A percentile compares a stretch with the other conserved stretches of the same genome.
phyloP scores from a whole-genome alignment of 257 asterid genomes.

The Ophiorrhiza pumila region DNA sequence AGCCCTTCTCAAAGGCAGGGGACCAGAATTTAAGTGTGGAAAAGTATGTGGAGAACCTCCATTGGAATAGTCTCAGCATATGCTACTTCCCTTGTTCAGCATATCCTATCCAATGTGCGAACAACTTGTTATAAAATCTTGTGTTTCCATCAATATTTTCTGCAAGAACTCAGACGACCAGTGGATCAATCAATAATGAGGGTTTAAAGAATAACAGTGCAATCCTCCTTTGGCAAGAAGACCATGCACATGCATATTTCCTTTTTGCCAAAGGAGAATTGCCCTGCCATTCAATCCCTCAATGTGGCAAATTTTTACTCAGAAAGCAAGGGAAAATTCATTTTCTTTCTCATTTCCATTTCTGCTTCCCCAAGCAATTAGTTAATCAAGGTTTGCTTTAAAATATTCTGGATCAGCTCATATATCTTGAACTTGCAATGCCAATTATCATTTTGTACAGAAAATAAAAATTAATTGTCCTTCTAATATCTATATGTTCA shows the following conservation, averaged over 20 bases:
- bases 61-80: slow-evolving; percentile 20
- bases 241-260: slow-evolving; percentile 43
- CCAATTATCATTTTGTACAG: no score
- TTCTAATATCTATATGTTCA: no score
- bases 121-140: background rate
- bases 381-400: slow-evolving; percentile 13
- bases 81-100: slow-evolving; percentile 27
- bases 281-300: slow-evolving; percentile 60
- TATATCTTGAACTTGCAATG: no score
- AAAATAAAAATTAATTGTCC: no score
- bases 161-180: background rate
- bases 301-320: slow-evolving; percentile 18
- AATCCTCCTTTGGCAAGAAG: slow-evolving; percentile 47
- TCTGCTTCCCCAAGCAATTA: background rate
- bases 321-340: no score
- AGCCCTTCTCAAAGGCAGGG: slow-evolving; percentile 5
- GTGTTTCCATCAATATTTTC: background rate
- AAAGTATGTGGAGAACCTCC: background rate
- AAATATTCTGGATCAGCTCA: no score
- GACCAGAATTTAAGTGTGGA: slow-evolving; percentile 11
- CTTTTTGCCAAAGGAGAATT: slow-evolving; percentile 76
- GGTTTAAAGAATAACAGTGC: slow-evolving; percentile 49
- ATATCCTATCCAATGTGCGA: slow-evolving; percentile 50
- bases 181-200: background rate
- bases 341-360: background rate